Base-by-base conservation (phyloP, 441 rosid species). In the Hura crepitans region DNA sequence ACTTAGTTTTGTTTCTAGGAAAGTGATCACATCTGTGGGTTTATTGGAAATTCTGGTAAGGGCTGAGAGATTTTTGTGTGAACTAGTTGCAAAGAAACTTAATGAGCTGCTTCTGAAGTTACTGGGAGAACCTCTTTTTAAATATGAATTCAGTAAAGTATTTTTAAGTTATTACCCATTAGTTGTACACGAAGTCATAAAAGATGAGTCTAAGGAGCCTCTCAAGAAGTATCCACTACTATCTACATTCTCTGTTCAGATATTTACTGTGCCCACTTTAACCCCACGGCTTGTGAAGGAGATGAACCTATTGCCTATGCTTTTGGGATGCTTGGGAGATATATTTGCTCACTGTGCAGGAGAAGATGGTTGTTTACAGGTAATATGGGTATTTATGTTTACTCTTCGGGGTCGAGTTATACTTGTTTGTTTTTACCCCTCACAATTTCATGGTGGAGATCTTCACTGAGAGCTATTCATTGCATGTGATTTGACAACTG, bases 201-300 rank as follows among this genome's bases (percentile, higher is more conserved):
- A 84, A 81, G 87, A 83, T 72, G 74, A 81, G 66, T 80, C 33
- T 73, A 88, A 83, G 37, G 72, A 59, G 65, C 77, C 79, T 67
- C 71, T 77, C 45, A 86, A 78, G 74, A 90, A 83, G 82, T 85
- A 78, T 82, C 84, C 85, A 1, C 80, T 91, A 20, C 78, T 90
- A 59, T 78, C 93, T 56, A 81, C 84, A 62, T 96, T 96, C 80
- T 91, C 98, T 56, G 99, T 91, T 71, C 99, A 96, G 83, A 91
- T 96, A 73, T 82, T 93, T 77, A 91, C 99, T 0, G 99, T 96
- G 73, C 94, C 97, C 62, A 89, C 97, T 69, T 74, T 96, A 61
- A 90, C 96, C 71, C 93, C 91, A 37, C 87, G 89, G 57, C 91
- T 96, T 84, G 99, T 96, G 74, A 89, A 84, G 84, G 97, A 91